A percentile compares a stretch with the other conserved stretches of the same genome.
Conservation (phyloP, 805 yeast genomes). For the Cyberlindnera bimundalis region DNA sequence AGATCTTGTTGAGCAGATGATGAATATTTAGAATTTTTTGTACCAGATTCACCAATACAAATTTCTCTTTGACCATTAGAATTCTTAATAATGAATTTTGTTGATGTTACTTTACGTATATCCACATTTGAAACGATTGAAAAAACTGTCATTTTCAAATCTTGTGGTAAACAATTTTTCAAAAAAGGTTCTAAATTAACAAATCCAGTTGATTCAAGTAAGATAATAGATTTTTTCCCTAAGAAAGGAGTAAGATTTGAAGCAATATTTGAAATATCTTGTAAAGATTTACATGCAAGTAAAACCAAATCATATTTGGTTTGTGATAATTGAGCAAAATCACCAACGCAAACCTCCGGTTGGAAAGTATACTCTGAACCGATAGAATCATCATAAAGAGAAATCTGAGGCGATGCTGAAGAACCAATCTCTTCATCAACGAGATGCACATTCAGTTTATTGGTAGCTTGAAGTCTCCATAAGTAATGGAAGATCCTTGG, state of each 20-base stretch:
- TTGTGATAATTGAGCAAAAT: slow-evolving; percentile 4
- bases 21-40: slow-evolving; percentile 39
- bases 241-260: slow-evolving; percentile 36
- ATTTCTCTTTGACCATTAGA: slow-evolving; percentile 10
- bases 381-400: slow-evolving; percentile 5
- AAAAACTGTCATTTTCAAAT: slow-evolving; percentile 20
- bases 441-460: slow-evolving; percentile 38
- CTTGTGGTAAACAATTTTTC: slow-evolving; percentile 51
- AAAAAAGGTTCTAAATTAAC: slow-evolving; percentile 71
- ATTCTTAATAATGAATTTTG: slow-evolving; percentile 23
- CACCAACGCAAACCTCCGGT: slow-evolving; percentile 3
- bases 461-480: slow-evolving; percentile 51
- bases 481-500: slow-evolving; percentile 58
- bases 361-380: slow-evolving; percentile 1
- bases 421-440: slow-evolving; percentile 35
- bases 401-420: slow-evolving; percentile 1
- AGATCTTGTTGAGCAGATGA: slow-evolving; percentile 32
- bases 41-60: slow-evolving; percentile 37
- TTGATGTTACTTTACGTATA: slow-evolving; percentile 16
- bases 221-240: slow-evolving; percentile 45
- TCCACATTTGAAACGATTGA: slow-evolving; percentile 23
- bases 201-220: slow-evolving; percentile 69
- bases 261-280: slow-evolving; percentile 45
- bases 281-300: slow-evolving; percentile 46
- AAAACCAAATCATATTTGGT: slow-evolving; percentile 42